Base-by-base conservation (phyloP, 805 yeast genomes). In the Metschnikowia cubensis region DNA sequence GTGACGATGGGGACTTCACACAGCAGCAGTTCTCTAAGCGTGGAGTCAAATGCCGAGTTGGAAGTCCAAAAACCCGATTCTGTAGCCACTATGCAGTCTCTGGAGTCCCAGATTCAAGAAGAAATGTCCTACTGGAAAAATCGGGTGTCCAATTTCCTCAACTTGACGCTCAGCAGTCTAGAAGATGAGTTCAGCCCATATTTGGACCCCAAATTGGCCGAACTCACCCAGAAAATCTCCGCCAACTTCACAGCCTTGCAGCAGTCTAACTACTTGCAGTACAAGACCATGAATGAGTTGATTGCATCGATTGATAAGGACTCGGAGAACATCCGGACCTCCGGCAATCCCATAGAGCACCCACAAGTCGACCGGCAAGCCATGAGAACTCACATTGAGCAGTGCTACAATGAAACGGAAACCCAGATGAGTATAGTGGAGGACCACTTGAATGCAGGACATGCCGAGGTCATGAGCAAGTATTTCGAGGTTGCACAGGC, bases 291-390 rank as follows among this genome's bases (percentile, higher is more conserved):
- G 55, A 63, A 65, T 48, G 54, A 54, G 37, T 58, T 67, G 52
- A 74, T 70, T 38, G 45, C 49, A 8, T 54, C 58, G 2, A 65
- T 74, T 35, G 64, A 71, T 55, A 68, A 63, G 50, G 76, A 73
- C 55, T 59, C 59, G 31, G 70, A 66, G 35, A 47, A 49, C 13
- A 66, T 73, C 45, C 59, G 63, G 38, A 60, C 57, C 18, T 50
- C 60, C 25, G 53, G 49, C 35, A 45, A 39, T 44, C 50, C 47
- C 17, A 50, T 58, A 21, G 54, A 46, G 11, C 38, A 51, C 37
- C 51, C 53, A 25, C 32, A 53, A 40, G 44, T 61, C 29, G 54
- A 56, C 60, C 57, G 78, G 44, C 74, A 73, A 55, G 65, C 62
- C 31, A 64, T 73, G 53, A 54, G 77, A 47, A 74, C 68, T 50